phyloP scores from a whole-genome alignment of 371 early-diverging fungal species.

The Ecytonucleospora hepatopenaei region DNA sequence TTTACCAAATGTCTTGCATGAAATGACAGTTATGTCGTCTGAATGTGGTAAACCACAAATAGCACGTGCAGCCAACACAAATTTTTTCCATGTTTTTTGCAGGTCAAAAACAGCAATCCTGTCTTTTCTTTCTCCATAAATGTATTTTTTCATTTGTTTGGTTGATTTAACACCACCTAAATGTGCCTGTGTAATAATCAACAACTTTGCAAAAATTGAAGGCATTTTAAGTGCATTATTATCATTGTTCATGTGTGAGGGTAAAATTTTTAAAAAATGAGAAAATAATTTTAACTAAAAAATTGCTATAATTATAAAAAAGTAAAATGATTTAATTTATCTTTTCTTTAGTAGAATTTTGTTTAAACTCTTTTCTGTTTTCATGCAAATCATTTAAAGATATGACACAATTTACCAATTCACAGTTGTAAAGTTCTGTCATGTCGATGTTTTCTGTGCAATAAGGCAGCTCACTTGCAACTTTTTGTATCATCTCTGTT shows the following conservation, averaged over 20 bases:
- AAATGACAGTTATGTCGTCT: conserved; percentile 77
- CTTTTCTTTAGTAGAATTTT: not conserved
- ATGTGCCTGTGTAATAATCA: conserved; percentile 49
- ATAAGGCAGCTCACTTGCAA: conserved; percentile 44
- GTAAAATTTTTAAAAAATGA: conserved; percentile 15
- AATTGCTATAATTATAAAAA: not conserved
- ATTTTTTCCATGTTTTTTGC: conserved; percentile 95
- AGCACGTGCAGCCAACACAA: conserved; percentile 89
- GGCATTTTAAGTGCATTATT: conserved; percentile 44
- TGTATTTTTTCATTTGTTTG: conserved; percentile 50
- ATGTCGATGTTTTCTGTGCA: conserved; percentile 15
- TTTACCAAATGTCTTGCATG: conserved; percentile 87
- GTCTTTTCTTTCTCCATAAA: conserved; percentile 47
- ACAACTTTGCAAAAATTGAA: conserved; percentile 46
- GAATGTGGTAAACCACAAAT: conserved; percentile 80
- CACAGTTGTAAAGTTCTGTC: conserved; percentile 21
- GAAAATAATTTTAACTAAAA: not conserved
- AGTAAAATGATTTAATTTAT: not conserved
- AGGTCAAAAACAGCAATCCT: conserved; percentile 73
- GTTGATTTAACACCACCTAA: conserved; percentile 51
- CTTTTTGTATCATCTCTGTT: conserved; percentile 47
- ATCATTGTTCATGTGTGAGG: conserved; percentile 11
- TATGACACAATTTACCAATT: conserved; percentile 32
- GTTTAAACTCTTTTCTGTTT: conserved; percentile 7
- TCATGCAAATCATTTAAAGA: conserved; percentile 21